phyloP scores from a whole-genome alignment of 2,329 filamentous ascomycete genomes.

The Beauveria varroae region DNA sequence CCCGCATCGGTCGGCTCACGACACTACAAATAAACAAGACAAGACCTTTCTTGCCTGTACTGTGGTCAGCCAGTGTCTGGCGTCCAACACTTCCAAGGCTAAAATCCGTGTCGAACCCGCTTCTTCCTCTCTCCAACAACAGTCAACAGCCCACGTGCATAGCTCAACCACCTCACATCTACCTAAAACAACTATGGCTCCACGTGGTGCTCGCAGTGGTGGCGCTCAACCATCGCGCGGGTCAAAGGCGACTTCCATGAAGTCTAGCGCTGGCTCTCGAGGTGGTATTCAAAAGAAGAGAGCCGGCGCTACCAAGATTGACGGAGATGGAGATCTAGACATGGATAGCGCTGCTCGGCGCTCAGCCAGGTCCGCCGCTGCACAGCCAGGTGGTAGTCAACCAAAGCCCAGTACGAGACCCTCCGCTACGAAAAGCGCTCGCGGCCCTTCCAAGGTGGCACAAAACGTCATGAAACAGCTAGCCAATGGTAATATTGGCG shows the following conservation, averaged over 20 bases:
- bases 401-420: constrained; percentile 23
- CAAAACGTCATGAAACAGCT: constrained; percentile 38
- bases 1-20: background rate
- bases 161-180: constrained; percentile 8
- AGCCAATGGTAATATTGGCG: constrained; percentile 25
- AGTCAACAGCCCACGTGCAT: constrained; percentile 1
- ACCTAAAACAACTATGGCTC: constrained; percentile 15
- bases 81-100: background rate
- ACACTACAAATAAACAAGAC: background rate
- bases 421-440: constrained; percentile 15
- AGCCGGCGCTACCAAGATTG: constrained; percentile 29
- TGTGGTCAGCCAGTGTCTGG: background rate
- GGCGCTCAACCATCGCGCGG: constrained; percentile 22
- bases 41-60: background rate
- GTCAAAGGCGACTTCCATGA: constrained; percentile 21
- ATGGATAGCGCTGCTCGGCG: constrained; percentile 40
- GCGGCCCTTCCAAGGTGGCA: constrained; percentile 29
- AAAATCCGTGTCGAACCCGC: background rate
- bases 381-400: constrained; percentile 19
- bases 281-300: constrained; percentile 47
- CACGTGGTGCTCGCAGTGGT: constrained; percentile 15
- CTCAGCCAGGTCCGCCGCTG: constrained; percentile 24
- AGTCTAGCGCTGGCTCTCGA: constrained; percentile 28
- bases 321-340: constrained; percentile 53
- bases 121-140: background rate